phyloP scores from a whole-genome alignment of 768 basidiomycete genomes.

The Lactarius evosmus region DNA sequence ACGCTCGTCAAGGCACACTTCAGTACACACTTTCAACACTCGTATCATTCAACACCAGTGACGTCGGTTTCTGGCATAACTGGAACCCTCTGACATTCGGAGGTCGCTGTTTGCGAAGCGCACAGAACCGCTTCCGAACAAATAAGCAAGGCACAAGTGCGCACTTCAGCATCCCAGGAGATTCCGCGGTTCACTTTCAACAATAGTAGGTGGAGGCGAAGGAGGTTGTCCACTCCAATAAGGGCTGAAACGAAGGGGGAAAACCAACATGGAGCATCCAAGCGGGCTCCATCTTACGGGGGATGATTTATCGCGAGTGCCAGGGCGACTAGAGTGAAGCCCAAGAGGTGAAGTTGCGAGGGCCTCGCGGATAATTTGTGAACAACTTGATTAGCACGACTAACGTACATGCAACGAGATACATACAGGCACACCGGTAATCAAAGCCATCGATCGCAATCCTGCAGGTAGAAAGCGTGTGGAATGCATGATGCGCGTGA shows the following conservation, averaged over 20 bases:
- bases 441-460: too few relatives aligned
- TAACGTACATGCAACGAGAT: neutral
- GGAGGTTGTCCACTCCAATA: neutral
- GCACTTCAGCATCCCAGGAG: neutral
- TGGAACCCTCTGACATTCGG: neutral
- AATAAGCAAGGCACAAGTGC: neutral
- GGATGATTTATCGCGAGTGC: too few relatives aligned
- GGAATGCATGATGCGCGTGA: too few relatives aligned
- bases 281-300: neutral
- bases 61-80: neutral
- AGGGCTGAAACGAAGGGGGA: neutral
- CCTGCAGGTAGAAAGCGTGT: too few relatives aligned
- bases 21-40: neutral
- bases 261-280: neutral
- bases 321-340: too few relatives aligned
- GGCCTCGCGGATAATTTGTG: neutral
- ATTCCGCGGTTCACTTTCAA: neutral
- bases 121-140: neutral
- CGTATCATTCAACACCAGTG: neutral
- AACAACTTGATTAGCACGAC: neutral
- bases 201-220: neutral
- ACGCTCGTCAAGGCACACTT: neutral
- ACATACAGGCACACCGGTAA: too few relatives aligned
- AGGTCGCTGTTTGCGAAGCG: neutral
- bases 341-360: neutral